phyloP scores from a whole-genome alignment of 805 yeast genomes.

The Brettanomyces naardenensis region DNA sequence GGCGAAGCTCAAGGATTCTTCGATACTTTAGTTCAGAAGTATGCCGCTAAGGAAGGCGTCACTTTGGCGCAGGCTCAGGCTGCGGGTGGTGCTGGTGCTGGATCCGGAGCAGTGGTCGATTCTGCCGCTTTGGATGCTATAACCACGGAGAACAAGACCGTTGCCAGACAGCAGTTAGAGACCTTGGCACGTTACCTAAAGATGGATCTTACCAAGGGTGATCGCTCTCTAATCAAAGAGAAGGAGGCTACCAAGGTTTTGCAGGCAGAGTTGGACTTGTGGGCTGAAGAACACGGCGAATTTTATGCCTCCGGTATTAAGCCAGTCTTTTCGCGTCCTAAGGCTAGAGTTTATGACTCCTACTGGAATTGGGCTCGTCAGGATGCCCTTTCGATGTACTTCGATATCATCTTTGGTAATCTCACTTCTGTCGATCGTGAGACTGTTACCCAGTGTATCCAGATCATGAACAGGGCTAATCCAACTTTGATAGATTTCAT shows the following conservation, averaged over 20 bases:
- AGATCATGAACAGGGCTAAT: constrained; percentile 95
- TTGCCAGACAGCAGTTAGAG: constrained; percentile 81
- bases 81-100: constrained; percentile 41
- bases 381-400: constrained; percentile 88
- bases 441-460: constrained; percentile 91
- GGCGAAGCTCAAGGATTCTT: constrained; percentile 85
- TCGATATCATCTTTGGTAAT: constrained; percentile 92
- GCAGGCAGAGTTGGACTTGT: constrained; percentile 86
- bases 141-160: constrained; percentile 59
- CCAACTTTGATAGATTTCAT: constrained; percentile 90
- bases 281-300: constrained; percentile 89
- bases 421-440: constrained; percentile 88
- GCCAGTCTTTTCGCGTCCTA: constrained; percentile 83
- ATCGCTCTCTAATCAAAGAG: constrained; percentile 73
- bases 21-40: constrained; percentile 74
- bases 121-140: constrained; percentile 89
- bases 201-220: constrained; percentile 86
- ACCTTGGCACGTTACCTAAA: constrained; percentile 92
- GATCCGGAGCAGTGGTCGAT: constrained; percentile 79
- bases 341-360: constrained; percentile 94
- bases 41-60: constrained; percentile 77
- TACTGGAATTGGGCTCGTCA: constrained; percentile 99
- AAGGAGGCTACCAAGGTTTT: constrained; percentile 77
- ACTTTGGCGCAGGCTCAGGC: constrained; percentile 63
- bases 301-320: constrained; percentile 85